Conservation (phyloP, 805 yeast genomes). For the Zygosaccharomyces gambellarensis region DNA sequence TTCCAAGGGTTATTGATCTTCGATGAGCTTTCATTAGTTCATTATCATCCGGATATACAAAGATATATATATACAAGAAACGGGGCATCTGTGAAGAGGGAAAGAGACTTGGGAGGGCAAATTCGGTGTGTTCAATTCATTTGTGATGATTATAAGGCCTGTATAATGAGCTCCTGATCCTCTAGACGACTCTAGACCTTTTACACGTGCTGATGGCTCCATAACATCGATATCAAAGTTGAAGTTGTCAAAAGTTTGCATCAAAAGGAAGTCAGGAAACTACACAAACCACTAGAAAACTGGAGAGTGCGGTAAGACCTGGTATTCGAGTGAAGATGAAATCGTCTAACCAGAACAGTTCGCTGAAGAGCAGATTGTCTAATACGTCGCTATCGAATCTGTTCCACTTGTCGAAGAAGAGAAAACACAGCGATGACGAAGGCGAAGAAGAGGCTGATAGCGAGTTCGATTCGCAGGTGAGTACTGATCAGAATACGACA, state of each 20-base stretch:
- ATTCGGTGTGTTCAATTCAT: background rate
- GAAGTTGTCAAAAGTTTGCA: constrained; percentile 1
- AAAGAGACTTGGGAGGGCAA: background rate
- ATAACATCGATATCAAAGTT: background rate
- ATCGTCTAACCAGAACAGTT: constrained; percentile 6
- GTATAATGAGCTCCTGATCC: background rate
- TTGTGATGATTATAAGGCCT: background rate
- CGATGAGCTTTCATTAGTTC: background rate
- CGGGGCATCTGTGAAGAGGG: background rate
- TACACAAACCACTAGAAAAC: background rate
- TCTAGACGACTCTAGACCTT: background rate
- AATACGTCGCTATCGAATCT: constrained; percentile 32
- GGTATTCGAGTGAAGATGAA: background rate
- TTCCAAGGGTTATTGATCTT: background rate
- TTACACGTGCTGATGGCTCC: background rate
- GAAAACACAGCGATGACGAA: constrained; percentile 19
- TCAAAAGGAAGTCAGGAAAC: background rate
- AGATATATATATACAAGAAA: background rate
- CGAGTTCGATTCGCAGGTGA: constrained; percentile 7
- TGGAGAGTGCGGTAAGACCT: background rate
- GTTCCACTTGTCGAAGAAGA: constrained; percentile 29
- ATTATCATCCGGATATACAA: background rate
- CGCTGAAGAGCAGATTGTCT: constrained; percentile 29
- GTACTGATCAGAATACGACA: constrained; percentile 5
- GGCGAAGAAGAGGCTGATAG: constrained; percentile 34